Base-by-base conservation (phyloP, 305 asterid genomes). In the Coffea humblotiana region DNA sequence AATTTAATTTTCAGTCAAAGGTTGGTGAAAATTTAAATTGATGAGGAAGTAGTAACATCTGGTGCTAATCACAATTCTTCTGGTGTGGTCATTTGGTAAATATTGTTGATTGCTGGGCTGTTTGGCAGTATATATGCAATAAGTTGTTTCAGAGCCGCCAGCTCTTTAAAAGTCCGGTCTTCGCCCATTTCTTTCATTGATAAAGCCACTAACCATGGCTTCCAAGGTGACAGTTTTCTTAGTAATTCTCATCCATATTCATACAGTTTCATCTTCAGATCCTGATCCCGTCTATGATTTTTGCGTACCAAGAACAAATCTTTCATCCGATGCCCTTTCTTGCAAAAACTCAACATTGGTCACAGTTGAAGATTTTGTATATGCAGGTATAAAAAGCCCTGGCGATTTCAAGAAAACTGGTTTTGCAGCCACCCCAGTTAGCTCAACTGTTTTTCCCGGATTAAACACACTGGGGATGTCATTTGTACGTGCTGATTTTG, bases 401-500 rank as follows among this genome's bases (percentile, higher is more conserved):
- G 89, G 84, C 52, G 88, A 90, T 51, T 78, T 78, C 13, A 84
- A 75, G 65, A 77, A 82, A 56, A 82, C 90, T 10, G 92, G 97
- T 19, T 92, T 94, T 88, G 86, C 96, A 74, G 87, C 93, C 71
- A 89, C 84, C 56, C 92, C 94, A 45, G 96, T 92, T 3, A 85
- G 82, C 61, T 84, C 97, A 23, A 75, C 78, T 76, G 90, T 84
- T 2, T 90, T 94, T 78, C 95, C 97, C 0, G 97, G 95, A 23
- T 88, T 92, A 23, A 91, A 90, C 91, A 92, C 95, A 10, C 65
- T 88, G 80, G 95, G 98, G 73, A 84, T 86, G 91, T 92, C 97
- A 8, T 89, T 92, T 23, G 97, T 89, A 0, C 93, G 97, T 0
- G 96, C 97, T 19, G 97, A 91, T 83, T 92, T 94, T 70, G 92